Evolutionary conservation across 1,139 yeast genomes (phyloP).

Genomic region (Geotrichum fermentans): DNA sequence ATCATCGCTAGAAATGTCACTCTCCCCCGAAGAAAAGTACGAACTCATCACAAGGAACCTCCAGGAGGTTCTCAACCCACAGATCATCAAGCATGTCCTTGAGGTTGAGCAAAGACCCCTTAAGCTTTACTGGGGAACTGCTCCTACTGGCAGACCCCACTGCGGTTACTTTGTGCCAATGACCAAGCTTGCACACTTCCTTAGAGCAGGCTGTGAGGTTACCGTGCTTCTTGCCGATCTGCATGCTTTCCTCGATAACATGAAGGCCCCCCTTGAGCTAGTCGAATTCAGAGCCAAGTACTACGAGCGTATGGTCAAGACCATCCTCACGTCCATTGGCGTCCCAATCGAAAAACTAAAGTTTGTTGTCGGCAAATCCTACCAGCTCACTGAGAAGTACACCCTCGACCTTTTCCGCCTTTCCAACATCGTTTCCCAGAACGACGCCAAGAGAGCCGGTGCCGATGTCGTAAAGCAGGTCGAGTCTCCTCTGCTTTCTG

Average conservation of each 20-base stretch:
- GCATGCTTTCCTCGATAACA: conserved; percentile 95
- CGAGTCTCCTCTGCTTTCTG: conserved; percentile 85
- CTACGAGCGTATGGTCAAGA: conserved; percentile 76
- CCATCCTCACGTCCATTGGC: conserved; percentile 76
- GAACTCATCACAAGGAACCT: conserved; percentile 76
- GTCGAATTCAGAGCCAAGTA: conserved; percentile 84
- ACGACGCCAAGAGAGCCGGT: conserved; percentile 98
- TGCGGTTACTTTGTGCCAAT: conserved; percentile 98
- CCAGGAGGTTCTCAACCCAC: conserved; percentile 87
- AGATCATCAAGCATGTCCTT: conserved; percentile 78
- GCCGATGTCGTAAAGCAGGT: conserved; percentile 99
- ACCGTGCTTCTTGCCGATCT: conserved; percentile 91
- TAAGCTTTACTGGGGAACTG: conserved; percentile 83
- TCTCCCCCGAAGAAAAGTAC: conserved; percentile 64
- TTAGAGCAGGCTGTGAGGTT: conserved; percentile 94
- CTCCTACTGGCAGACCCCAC: conserved; percentile 96
- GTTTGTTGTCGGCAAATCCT: conserved; percentile 83
- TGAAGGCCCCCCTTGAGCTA: conserved; percentile 95
- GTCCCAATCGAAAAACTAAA: conserved; percentile 86
- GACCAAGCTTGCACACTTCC: conserved; percentile 92
- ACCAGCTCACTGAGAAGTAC: conserved; percentile 72
- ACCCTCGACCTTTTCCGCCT: conserved; percentile 84
- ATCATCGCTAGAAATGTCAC: too few species aligned
- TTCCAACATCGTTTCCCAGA: conserved; percentile 79
- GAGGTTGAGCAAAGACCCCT: conserved; percentile 78